Conservation (phyloP, 2,329 filamentous ascomycete genomes). For the Rutstroemia sp. region DNA sequence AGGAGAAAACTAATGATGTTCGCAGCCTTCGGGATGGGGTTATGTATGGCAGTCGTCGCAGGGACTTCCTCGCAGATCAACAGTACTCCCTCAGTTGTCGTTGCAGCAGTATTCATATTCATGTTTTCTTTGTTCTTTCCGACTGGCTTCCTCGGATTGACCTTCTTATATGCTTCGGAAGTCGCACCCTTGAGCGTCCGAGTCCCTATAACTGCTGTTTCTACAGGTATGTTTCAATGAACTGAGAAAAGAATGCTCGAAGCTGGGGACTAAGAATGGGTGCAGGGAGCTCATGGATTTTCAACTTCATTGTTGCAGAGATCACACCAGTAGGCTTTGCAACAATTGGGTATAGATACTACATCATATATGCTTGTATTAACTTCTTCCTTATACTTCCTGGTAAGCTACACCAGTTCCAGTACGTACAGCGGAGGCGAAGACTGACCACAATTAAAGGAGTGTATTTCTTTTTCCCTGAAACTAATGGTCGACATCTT, state of each 20-base stretch:
- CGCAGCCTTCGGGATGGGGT: constrained; percentile 54
- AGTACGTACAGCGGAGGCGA: not conserved
- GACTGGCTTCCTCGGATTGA: constrained; percentile 44
- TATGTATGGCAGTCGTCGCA: constrained; percentile 56
- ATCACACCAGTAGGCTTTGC: constrained; percentile 34
- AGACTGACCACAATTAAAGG: constrained; percentile 25
- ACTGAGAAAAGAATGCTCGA: not conserved
- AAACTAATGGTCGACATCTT: constrained; percentile 41
- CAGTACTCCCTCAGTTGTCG: constrained; percentile 23
- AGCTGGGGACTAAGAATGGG: not conserved
- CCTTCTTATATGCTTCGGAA: constrained; percentile 48
- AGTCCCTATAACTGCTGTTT: constrained; percentile 28
- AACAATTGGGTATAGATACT: constrained; percentile 52
- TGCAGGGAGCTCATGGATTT: constrained; percentile 8
- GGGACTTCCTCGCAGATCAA: constrained; percentile 17
- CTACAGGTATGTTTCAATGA: not conserved
- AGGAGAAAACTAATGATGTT: constrained; percentile 67
- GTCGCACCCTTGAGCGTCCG: constrained; percentile 44
- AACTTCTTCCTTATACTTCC: constrained; percentile 6
- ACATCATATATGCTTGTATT: constrained; percentile 52
- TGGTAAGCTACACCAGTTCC: not conserved
- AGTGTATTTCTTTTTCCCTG: constrained; percentile 48
- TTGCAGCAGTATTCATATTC: constrained; percentile 33
- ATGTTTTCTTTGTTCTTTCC: constrained; percentile 47
- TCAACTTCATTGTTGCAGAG: constrained; percentile 12